Conservation (phyloP, 768 basidiomycete species). For the Sporobolomyces roseus region DNA sequence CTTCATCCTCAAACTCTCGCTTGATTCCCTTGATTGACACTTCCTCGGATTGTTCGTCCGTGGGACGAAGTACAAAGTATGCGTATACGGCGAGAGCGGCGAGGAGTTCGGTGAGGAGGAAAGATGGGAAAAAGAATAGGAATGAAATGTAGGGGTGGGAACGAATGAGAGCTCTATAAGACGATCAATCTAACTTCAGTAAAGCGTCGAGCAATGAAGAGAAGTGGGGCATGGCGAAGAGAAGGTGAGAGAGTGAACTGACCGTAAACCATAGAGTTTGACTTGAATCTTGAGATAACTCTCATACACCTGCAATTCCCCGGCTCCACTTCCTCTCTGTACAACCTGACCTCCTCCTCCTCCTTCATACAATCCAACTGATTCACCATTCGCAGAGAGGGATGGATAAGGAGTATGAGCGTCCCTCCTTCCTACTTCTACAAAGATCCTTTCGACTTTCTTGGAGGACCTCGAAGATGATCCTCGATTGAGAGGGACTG, state of each 20-base stretch:
- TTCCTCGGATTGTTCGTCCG: neutral
- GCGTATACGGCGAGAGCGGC: constrained; percentile 23
- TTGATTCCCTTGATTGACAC: neutral
- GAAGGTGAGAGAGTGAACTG: neutral
- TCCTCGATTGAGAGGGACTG: neutral
- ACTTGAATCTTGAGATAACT: constrained; percentile 16
- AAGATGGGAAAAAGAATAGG: constrained; percentile 24
- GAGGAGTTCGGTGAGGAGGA: constrained; percentile 22
- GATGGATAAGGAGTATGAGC: neutral
- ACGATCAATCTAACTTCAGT: neutral
- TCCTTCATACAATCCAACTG: too few relatives aligned
- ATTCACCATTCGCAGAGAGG: neutral
- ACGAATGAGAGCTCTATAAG: neutral
- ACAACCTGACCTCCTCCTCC: neutral
- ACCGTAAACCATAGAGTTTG: constrained; percentile 2
- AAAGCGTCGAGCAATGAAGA: too few relatives aligned
- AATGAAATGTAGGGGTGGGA: constrained; percentile 20
- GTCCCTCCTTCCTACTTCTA: constrained; percentile 21
- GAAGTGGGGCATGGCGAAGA: too few relatives aligned
- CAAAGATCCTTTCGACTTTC: neutral
- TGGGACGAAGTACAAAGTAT: neutral
- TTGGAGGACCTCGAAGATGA: neutral
- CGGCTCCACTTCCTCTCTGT: too few relatives aligned
- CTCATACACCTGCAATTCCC: constrained; percentile 34
- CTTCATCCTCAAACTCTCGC: neutral